A percentile compares a stretch with the other conserved stretches of the same genome.
Conservation (phyloP, 805 yeast genomes). For the Henningerozyma blattae region DNA sequence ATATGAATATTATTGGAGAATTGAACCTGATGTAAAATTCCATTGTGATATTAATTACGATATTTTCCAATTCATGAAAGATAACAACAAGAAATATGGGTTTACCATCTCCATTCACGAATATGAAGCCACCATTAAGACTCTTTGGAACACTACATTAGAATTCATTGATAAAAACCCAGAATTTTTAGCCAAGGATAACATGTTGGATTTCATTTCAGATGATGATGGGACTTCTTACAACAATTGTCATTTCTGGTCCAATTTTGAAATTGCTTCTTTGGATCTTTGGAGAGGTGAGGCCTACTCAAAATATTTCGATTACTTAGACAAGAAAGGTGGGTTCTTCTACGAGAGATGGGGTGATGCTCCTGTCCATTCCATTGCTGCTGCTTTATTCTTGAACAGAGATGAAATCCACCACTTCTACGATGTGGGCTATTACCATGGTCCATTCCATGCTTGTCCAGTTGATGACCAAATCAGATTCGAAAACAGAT, state of each 20-base stretch:
- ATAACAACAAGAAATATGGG: constrained; percentile 60
- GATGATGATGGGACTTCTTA: constrained; percentile 61
- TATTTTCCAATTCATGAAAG: constrained; percentile 70
- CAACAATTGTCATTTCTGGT: constrained; percentile 84
- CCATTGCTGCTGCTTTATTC: constrained; percentile 68
- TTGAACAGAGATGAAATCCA: constrained; percentile 52
- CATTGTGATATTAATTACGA: constrained; percentile 74
- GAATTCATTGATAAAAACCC: constrained; percentile 52
- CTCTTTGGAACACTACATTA: constrained; percentile 66
- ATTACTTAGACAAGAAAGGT: constrained; percentile 55
- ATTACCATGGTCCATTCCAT: constrained; percentile 61
- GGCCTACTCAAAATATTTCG: constrained; percentile 56
- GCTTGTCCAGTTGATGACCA: constrained; percentile 64
- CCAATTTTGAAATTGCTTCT: constrained; percentile 71
- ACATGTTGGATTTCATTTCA: constrained; percentile 59
- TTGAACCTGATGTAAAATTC: constrained; percentile 71
- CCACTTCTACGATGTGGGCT: constrained; percentile 72
- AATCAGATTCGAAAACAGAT: constrained; percentile 43
- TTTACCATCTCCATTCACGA: constrained; percentile 69
- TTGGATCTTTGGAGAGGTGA: constrained; percentile 63
- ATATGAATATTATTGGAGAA: constrained; percentile 88
- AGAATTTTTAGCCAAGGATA: constrained; percentile 44
- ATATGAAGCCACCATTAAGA: constrained; percentile 56
- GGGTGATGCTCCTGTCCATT: constrained; percentile 88
- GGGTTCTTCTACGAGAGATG: constrained; percentile 85